Percentiles rank a stretch among this genome's conserved stretches.
These are phyloP conservation scores for Penicillium antarcticum DNA, from an alignment of 495 filamentous ascomycete genomes.

Conservation along the genomic window DNA sequence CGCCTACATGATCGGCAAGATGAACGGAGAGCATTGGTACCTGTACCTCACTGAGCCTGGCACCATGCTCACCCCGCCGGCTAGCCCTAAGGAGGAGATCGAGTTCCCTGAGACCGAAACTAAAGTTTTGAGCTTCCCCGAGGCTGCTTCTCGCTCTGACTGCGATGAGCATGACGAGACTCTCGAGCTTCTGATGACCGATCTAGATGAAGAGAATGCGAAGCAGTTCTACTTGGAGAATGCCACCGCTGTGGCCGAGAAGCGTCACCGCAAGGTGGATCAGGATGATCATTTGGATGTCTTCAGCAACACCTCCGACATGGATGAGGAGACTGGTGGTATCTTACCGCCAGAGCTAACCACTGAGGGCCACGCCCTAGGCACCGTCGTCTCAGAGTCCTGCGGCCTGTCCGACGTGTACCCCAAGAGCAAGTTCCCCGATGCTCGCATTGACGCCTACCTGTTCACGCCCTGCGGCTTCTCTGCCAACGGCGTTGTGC, in stretches of 20 bases:
- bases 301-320: conserved; percentile 73
- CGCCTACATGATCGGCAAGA: conserved; percentile 99
- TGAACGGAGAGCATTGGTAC: conserved; percentile 99
- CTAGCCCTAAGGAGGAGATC: conserved; percentile 60
- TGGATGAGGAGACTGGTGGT: conserved; percentile 54
- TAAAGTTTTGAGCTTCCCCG: conserved; percentile 56
- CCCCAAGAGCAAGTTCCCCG: conserved; percentile 79
- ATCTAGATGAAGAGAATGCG: conserved; percentile 86
- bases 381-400: conserved; percentile 85
- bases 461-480: conserved; percentile 97
- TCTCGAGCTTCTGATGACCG: conserved; percentile 96
- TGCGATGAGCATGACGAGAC: conserved; percentile 74
- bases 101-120: conserved; percentile 60
- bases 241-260: conserved; percentile 85
- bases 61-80: conserved; percentile 76
- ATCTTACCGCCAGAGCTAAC: conserved; percentile 69
- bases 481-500: conserved; percentile 95
- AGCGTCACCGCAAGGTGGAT: conserved; percentile 56
- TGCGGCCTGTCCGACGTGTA: conserved; percentile 92
- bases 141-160: conserved; percentile 29
- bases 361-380: conserved; percentile 91
- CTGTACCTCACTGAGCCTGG: conserved; percentile 90
- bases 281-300: conserved; percentile 65
- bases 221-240: conserved; percentile 95
- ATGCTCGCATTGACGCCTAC: conserved; percentile 93